A percentile compares a stretch with the other conserved stretches of the same genome.
phyloP scores from a whole-genome alignment of 768 basidiomycete genomes.

The Brasilioporus rufonigricans region DNA sequence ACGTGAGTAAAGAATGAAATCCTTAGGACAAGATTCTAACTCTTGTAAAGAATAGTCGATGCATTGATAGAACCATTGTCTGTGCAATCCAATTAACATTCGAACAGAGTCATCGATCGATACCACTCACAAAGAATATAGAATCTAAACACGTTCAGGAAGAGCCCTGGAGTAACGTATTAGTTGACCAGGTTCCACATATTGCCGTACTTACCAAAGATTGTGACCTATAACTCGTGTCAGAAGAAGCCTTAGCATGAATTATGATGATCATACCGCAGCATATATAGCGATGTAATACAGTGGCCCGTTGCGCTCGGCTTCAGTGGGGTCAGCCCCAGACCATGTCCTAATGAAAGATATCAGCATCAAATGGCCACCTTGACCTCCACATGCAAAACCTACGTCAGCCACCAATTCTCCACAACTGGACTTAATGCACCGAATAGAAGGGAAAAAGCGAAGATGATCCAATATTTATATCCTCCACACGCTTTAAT shows the following conservation, averaged over 20 bases:
- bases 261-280: slow-evolving; percentile 36
- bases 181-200: neutral
- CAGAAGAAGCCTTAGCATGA: slow-evolving; percentile 4
- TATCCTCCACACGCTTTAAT: slow-evolving; percentile 48
- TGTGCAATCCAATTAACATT: slow-evolving; percentile 17
- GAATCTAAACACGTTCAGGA: slow-evolving; percentile 60
- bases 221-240: slow-evolving; percentile 35
- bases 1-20: slow-evolving; percentile 13
- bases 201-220: slow-evolving; percentile 29
- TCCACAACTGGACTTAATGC: slow-evolving; percentile 67
- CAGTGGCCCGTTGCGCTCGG: slow-evolving; percentile 40
- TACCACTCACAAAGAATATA: slow-evolving; percentile 63
- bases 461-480: slow-evolving; percentile 58
- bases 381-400: neutral
- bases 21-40: slow-evolving; percentile 30
- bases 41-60: slow-evolving; percentile 72
- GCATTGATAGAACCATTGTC: slow-evolving; percentile 82
- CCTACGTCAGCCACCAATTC: slow-evolving; percentile 66
- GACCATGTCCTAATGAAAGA: slow-evolving; percentile 51
- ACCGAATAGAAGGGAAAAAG: slow-evolving; percentile 49
- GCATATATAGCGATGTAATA: slow-evolving; percentile 64
- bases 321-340: slow-evolving; percentile 41
- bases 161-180: slow-evolving; percentile 41
- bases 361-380: slow-evolving; percentile 25
- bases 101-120: neutral